These are phyloP conservation scores for Chromosphaera perkinsii DNA, from an alignment of 208 protist genomes.

Conservation along the genomic window DNA sequence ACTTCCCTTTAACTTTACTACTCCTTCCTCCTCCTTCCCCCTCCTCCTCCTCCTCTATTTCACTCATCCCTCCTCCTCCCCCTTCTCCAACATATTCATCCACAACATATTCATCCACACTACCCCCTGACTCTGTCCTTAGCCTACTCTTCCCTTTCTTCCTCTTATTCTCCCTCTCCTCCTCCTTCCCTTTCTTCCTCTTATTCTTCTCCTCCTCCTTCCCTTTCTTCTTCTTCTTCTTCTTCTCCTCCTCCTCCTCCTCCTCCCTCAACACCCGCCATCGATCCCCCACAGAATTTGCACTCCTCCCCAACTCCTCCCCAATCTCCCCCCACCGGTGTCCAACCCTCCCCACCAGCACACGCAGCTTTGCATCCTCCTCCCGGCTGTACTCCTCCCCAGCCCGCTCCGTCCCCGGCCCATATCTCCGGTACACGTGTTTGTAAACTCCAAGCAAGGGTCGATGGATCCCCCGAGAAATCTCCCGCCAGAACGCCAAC, in stretches of 20 bases:
- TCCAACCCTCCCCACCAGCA: no score
- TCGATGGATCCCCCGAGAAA: no score
- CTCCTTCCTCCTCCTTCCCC: background rate
- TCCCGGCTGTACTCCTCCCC: no score
- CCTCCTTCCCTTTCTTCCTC: background rate
- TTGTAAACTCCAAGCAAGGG: no score
- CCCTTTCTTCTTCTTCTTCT: background rate
- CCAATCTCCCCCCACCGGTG: no score
- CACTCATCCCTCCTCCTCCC: background rate
- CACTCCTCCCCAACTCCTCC: background rate
- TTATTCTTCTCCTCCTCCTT: background rate
- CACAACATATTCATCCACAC: background rate
- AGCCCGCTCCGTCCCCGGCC: no score
- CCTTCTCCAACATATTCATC: background rate
- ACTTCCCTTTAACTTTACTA: no score
- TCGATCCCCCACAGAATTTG: no score
- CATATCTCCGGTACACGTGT: no score
- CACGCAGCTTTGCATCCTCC: no score
- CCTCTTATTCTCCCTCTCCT: slow-evolving; percentile 2
- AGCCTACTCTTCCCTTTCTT: background rate
- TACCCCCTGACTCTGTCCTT: background rate
- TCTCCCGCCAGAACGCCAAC: no score
- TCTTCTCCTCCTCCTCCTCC: background rate
- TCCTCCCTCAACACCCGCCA: no score
- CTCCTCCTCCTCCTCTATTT: background rate